Conservation (phyloP, 345 rosid species). For the Syzygium oleosum region DNA sequence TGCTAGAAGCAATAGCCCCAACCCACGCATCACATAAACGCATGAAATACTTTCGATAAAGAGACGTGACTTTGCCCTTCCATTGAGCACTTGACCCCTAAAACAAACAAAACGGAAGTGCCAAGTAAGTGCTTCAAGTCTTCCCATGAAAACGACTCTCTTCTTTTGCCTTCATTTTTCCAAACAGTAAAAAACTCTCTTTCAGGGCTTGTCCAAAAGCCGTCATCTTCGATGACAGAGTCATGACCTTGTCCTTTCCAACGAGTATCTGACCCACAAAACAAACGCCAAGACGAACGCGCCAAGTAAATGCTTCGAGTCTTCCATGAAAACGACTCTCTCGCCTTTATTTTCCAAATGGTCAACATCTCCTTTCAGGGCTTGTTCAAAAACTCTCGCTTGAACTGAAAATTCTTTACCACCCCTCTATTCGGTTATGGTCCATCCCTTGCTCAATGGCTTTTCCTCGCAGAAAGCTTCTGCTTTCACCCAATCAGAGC, state of each 20-base stretch:
- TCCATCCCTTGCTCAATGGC: neutral
- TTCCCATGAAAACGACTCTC: neutral
- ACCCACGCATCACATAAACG: neutral
- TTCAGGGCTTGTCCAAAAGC: neutral
- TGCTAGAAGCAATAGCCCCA: neutral
- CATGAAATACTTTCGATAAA: neutral
- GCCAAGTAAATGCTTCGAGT: slow-evolving; percentile 9
- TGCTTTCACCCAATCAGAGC: too few species aligned
- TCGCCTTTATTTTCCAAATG: neutral
- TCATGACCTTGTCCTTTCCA: neutral
- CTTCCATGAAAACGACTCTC: neutral
- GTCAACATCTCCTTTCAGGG: neutral
- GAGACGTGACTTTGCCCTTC: neutral
- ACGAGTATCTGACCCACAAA: neutral
- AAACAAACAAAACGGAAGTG: neutral
- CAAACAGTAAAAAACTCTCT: neutral
- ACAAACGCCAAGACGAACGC: neutral
- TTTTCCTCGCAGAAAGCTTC: neutral
- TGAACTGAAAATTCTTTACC: neutral
- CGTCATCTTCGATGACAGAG: neutral
- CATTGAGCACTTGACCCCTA: neutral
- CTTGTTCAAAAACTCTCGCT: neutral
- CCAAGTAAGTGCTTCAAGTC: neutral
- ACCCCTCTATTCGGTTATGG: neutral
- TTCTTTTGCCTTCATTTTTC: neutral